A percentile compares a stretch with the other conserved stretches of the same genome.
phyloP scores from a whole-genome alignment of 768 basidiomycete species.

The Cyathus striatus region DNA sequence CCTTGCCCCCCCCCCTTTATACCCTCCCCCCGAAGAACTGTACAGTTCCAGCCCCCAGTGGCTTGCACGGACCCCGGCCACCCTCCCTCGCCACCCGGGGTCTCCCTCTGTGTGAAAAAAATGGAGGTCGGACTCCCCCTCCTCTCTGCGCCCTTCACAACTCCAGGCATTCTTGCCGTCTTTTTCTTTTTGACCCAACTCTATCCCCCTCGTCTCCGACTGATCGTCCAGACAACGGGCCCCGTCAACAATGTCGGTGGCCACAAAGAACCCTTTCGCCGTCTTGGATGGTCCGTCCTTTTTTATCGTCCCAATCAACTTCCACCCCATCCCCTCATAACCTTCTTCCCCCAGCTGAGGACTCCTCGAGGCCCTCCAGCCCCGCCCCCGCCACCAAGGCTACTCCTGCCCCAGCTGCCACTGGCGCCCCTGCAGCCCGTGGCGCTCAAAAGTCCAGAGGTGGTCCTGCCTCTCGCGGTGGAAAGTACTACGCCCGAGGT shows the following conservation, averaged over 20 bases:
- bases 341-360: conserved; percentile 34
- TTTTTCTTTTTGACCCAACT: neutral
- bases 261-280: conserved; percentile 82
- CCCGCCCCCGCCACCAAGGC: conserved; percentile 25
- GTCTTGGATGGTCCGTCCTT: conserved; percentile 69
- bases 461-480: conserved; percentile 60
- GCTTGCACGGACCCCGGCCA: conserved; percentile 44
- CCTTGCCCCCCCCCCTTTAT: conserved; percentile 6
- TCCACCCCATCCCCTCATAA: conserved; percentile 11
- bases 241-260: conserved; percentile 87
- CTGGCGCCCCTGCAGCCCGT: too few relatives aligned
- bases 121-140: too few relatives aligned
- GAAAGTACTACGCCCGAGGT: conserved; percentile 68
- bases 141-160: too few relatives aligned
- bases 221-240: conserved; percentile 33
- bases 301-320: too few relatives aligned
- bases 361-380: conserved; percentile 37
- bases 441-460: conserved; percentile 40
- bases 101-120: neutral
- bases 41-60: conserved; percentile 42
- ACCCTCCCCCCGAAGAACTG: conserved; percentile 31
- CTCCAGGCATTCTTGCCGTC: conserved; percentile 6
- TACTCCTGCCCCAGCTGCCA: conserved; percentile 33
- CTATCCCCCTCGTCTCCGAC: conserved; percentile 1
- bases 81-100: too few relatives aligned